Conservation (phyloP, 108 stramenopile genomes). For the Fragilaria radians region DNA sequence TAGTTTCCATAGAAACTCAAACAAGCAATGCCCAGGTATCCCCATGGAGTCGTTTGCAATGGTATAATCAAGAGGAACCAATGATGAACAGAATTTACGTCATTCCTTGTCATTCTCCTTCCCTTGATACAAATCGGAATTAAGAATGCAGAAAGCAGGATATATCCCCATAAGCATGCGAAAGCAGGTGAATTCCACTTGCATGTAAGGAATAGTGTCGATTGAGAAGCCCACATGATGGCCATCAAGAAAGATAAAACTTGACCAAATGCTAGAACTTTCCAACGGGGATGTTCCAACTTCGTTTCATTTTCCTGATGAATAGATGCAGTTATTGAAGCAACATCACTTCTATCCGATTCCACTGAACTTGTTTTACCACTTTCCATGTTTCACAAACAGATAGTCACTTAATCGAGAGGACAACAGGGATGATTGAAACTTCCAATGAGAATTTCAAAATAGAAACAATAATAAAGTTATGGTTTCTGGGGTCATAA, state of each 20-base stretch:
- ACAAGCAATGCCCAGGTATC: conserved; percentile 2
- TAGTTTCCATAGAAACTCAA: conserved; percentile 4
- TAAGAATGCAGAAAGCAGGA: neutral
- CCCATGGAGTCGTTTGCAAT: conserved; percentile 1
- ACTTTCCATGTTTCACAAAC: no score
- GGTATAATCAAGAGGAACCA: conserved; percentile 1
- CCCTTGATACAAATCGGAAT: neutral
- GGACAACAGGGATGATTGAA: no score
- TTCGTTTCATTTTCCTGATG: no score
- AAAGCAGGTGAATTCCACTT: neutral
- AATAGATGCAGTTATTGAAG: no score
- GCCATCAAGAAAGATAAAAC: neutral
- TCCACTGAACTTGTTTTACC: no score
- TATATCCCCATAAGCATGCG: neutral
- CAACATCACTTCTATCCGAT: no score
- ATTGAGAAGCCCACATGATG: neutral
- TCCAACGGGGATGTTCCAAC: neutral
- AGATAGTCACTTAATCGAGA: no score
- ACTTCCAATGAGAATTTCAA: no score
- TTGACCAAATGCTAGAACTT: conserved; percentile 3
- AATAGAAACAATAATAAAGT: no score
- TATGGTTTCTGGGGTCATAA: no score
- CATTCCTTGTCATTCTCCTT: neutral
- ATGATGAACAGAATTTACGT: neutral
- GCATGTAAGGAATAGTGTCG: neutral